Base-by-base conservation (phyloP, 306 rosid genomes). In the Malus fusca region DNA sequence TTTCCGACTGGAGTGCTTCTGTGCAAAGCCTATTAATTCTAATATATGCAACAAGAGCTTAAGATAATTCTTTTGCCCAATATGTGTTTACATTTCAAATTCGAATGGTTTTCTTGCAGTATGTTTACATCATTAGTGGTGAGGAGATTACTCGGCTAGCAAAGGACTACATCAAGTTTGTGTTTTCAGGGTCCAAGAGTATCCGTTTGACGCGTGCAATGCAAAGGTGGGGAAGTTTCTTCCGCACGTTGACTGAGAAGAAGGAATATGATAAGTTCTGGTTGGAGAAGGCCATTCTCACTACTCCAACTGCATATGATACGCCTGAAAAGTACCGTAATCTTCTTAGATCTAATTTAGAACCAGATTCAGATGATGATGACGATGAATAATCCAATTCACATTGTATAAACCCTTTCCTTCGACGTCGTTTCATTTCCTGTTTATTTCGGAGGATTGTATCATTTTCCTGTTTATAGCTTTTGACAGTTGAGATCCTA, bases 91-190 rank as follows among this genome's bases (percentile, higher is more conserved):
- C 78, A 40, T 46, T 78, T 37, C 51, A 26, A 3, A 25, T 55
- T 42, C 22, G 15, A 40, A 28, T 70, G 8, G 59, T 55, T 73
- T 79, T 75, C 33, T 48, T 26, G 82, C 96, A 94, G 98, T 94
- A 94, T 76, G 67, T 86, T 31, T 92, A 73, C 78, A 88, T 86
- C 77, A 85, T 92, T 60, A 80, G 11, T 33, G 97, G 98, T 14
- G 83, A 87, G 79, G 97, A 94, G 81, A 77, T 87, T 37, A 44
- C 82, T 40, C 84, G 82, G 78, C 90, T 94, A 58, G 79, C 81
- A 2, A 88, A 80, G 85, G 97, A 91, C 82, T 87, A 86, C 82
- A 46, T 88, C 81, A 92, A 68, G 85, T 95, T 81, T 86, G 28
- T 86, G 15, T 79, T 76, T 62, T 83, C 87, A 42, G 94, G 91